These are phyloP conservation scores for Juglanconis oblonga DNA, from an alignment of 2,329 filamentous ascomycete genomes.

Conservation along the genomic window DNA sequence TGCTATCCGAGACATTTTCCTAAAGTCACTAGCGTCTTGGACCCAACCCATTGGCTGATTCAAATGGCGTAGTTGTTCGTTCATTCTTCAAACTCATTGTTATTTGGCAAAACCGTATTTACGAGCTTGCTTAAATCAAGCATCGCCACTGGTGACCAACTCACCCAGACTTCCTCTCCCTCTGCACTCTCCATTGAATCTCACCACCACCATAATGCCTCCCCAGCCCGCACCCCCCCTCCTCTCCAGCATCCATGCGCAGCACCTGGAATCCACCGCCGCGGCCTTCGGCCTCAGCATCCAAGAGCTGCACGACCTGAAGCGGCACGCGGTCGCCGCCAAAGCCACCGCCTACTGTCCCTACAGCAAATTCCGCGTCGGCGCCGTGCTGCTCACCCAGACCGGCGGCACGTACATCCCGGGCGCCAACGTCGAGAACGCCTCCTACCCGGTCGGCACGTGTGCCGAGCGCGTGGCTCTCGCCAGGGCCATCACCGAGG, in stretches of 20 bases:
- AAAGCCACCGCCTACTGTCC: conserved; percentile 85
- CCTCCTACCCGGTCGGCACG: conserved; percentile 87
- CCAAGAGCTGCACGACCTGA: conserved; percentile 64
- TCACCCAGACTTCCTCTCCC: background rate
- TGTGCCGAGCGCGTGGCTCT: conserved; percentile 93
- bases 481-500: conserved; percentile 69
- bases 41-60: background rate
- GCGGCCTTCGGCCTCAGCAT: conserved; percentile 49
- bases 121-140: background rate
- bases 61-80: background rate
- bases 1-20: background rate
- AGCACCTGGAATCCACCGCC: conserved; percentile 31
- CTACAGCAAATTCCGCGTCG: conserved; percentile 90
- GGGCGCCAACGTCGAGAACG: conserved; percentile 93
- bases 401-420: conserved; percentile 46
- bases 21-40: background rate
- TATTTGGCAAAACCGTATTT: background rate
- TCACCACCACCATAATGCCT: conserved; percentile 8
- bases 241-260: conserved; percentile 23
- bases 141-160: background rate
- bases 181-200: background rate
- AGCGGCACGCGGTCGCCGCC: conserved; percentile 62
- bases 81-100: background rate
- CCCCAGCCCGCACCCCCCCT: conserved; percentile 11
- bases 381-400: conserved; percentile 68